Evolutionary conservation across 495 filamentous ascomycete genomes (phyloP).

Genomic region (Choiromyces venosus): DNA sequence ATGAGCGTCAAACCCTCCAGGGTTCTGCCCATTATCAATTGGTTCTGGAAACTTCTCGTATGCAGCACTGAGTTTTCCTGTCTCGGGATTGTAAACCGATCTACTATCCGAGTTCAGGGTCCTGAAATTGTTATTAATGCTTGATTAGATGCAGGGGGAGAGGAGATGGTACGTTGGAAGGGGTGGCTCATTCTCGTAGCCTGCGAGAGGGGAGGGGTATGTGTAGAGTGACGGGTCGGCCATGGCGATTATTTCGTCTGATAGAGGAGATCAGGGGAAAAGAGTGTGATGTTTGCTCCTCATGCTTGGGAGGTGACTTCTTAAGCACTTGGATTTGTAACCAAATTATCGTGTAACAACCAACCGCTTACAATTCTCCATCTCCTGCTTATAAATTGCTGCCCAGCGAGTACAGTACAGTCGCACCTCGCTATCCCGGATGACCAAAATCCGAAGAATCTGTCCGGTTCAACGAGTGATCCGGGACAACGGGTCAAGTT

Average conservation of each 20-base stretch:
- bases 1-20: constrained; percentile 69
- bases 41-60: constrained; percentile 63
- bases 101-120: constrained; percentile 59
- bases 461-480: no score
- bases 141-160: not conserved
- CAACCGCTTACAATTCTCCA: not conserved
- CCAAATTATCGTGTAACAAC: not conserved
- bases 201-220: constrained; percentile 63
- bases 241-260: constrained; percentile 22
- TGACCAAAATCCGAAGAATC: no score
- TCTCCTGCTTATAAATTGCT: not conserved
- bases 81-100: constrained; percentile 56
- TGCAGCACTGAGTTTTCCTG: constrained; percentile 54
- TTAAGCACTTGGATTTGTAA: not conserved
- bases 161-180: constrained; percentile 52
- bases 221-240: constrained; percentile 44
- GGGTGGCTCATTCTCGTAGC: constrained; percentile 59
- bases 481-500: no score
- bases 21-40: constrained; percentile 51
- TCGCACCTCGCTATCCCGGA: no score
- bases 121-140: constrained; percentile 32
- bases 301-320: not conserved
- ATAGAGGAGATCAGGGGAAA: no score
- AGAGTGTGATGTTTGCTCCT: not conserved
- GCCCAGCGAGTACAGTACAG: no score